phyloP scores from a whole-genome alignment of 2,329 filamentous ascomycete species.

The Dothistroma septosporum region DNA sequence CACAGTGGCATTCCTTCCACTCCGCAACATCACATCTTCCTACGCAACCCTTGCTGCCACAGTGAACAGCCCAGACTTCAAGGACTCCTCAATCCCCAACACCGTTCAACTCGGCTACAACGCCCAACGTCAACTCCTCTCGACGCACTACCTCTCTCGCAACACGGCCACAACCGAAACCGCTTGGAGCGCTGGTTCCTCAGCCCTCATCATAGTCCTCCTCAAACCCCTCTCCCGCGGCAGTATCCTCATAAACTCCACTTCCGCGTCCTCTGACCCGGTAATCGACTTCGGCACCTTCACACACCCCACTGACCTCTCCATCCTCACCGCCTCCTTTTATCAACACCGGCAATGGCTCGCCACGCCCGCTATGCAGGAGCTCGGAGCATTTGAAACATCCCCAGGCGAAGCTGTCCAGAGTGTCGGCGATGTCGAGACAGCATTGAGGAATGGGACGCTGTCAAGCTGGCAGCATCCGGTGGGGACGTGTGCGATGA shows the following conservation, averaged over 20 bases:
- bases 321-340: conserved; percentile 34
- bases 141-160: conserved; percentile 5
- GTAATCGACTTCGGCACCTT: conserved; percentile 34
- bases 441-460: conserved; percentile 2
- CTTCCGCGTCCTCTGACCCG: conserved; percentile 14
- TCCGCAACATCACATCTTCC: conserved; percentile 23
- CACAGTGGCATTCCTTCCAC: conserved; percentile 20
- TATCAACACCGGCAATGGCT: conserved; percentile 33
- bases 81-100: conserved; percentile 10
- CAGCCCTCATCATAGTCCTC: neutral
- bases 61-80: neutral
- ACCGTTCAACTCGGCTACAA: conserved; percentile 27
- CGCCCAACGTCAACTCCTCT: conserved; percentile 27
- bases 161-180: neutral
- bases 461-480: conserved; percentile 14
- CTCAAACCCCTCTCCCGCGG: conserved; percentile 5
- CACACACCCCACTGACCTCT: conserved; percentile 36
- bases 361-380: conserved; percentile 21
- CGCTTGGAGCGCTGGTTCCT: neutral
- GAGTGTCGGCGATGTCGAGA: conserved; percentile 2
- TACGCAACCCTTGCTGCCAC: conserved; percentile 5
- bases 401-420: conserved; percentile 31
- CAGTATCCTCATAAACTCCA: conserved; percentile 3
- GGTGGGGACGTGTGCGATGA: conserved; percentile 6
- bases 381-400: conserved; percentile 32